Base-by-base conservation (phyloP, 2,329 filamentous ascomycete genomes). In the Achaetomium macrosporum region DNA sequence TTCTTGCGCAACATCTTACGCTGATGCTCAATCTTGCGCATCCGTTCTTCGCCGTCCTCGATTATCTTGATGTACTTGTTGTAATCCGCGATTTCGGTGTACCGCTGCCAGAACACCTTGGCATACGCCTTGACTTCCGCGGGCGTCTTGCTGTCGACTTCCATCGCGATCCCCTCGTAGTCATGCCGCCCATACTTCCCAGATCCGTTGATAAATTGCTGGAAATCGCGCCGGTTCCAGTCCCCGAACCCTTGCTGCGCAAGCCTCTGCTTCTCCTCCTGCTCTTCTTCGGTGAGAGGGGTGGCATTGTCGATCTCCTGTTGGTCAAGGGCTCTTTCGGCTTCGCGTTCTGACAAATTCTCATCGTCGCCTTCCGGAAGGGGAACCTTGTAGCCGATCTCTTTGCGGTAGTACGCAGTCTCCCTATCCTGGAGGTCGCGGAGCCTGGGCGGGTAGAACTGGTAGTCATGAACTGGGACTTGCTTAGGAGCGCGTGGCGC, bases 181-280 rank as follows among this genome's bases (percentile, higher is more conserved):
- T 93, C 90, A 37, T 80, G 83, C 43, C 93, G 88, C 2, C 93
- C 93, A 65, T 91, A 95, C 67, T 92, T 93, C 55, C 90, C 92
- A 33, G 90, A 95, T 17, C 90, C 91, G 64, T 97, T 96, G 71
- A 99, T 79, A 68, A 99, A 99, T 62, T 97, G 93, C 67, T 97
- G 92, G 73, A 97, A 99, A 69, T 99, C 95, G 62, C 95, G 85
- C 63, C 90, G 87, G 72, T 96, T 97, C 93, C 95, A 99, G 33
- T 93, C 85, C 2, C 84, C 85, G 63, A 99, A 99, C 9, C 95
- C 93, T 67, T 93, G 82, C 50, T 84, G 78, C 1, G 90, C 88
- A 51, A 99, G 78, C 33, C 77, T 76, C 57, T 89, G 82, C 71
- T 99, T 99, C 70, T 95, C 87, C 35, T 85, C 85, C 61, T 87